Base-by-base conservation (phyloP, 345 rosid genomes). In the Gossypioides kirkii region DNA sequence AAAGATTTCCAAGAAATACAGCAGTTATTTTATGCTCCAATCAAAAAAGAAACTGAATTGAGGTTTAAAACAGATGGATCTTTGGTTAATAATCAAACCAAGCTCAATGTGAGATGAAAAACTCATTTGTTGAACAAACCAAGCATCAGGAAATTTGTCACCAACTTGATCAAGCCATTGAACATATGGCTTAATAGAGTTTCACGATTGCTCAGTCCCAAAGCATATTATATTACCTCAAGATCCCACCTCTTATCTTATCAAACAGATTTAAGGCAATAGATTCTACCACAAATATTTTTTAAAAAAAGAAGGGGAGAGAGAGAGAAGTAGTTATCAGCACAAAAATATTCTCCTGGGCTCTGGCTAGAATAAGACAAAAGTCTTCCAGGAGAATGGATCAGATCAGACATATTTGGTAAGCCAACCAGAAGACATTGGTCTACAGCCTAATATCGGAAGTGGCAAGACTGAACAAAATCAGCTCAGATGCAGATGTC, bases 1-100 rank as follows among this genome's bases (percentile, higher is more conserved):
- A 41, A 61, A 63, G 68, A 42, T 63, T 61, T 41, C 49, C 9
- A 1, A 41, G 49, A 61, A 59, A 61, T 61, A 61, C 45, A 61
- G 43, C 43, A 61, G 63, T 32, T 26, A 14, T 59, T 26, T 13
- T 6, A 59, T 26, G 28, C 41, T 59, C 36, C 18, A 60, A 58
- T 25, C 43, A 55, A 55, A 55, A 55, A 56, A 11, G 16, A 13
- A 36, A 61, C 23, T 16, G 0, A 61, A 16, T 0, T 16, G 22
- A 16, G 45, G 23, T 61, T 61, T 20, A 61, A 61, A 32, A 32
- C 45, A 61, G 45, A n/a, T 16, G 8, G 11, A 61, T 8, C 61
- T 22, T 56, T 2, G 16, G 32, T 22, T 56, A 32, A 32, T 61
- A 36, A 32, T 60, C 18, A 17, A 61, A 17, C 66, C 41, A 61